Percentiles rank a stretch among this genome's conserved stretches.
Evolutionary conservation across 2,329 filamentous ascomycete genomes (phyloP).

Genomic region (Exophiala viscosa): DNA sequence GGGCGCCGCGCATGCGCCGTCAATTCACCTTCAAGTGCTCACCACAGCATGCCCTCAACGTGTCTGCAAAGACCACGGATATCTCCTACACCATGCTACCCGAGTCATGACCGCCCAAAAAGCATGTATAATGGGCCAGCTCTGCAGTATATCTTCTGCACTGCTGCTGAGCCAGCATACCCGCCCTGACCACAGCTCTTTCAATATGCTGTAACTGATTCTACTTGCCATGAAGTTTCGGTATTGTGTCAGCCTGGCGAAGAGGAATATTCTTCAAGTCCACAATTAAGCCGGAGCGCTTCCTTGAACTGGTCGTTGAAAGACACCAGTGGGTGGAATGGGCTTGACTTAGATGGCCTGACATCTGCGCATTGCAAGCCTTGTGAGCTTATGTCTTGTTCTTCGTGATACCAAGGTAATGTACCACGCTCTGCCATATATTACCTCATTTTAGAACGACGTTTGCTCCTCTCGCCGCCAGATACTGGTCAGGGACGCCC

Average conservation of each 20-base stretch:
- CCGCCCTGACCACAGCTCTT: constrained; percentile 51
- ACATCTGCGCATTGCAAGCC: constrained; percentile 47
- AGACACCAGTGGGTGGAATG: constrained; percentile 81
- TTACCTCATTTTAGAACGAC: constrained; percentile 75
- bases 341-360: constrained; percentile 93
- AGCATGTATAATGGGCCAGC: too few relatives aligned
- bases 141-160: too few relatives aligned
- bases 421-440: not conserved
- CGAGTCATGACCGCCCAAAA: not conserved
- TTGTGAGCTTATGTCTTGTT: not conserved
- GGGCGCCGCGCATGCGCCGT: too few relatives aligned
- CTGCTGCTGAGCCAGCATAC: not conserved
- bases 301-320: constrained; percentile 77
- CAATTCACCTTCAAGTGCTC: too few relatives aligned
- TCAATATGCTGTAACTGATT: constrained; percentile 56
- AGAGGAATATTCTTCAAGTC: constrained; percentile 63
- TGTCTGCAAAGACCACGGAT: not conserved
- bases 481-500: constrained; percentile 77
- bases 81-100: not conserved
- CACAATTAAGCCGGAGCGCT: constrained; percentile 99
- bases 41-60: too few relatives aligned
- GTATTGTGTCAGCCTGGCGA: constrained; percentile 76
- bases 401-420: not conserved
- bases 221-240: constrained; percentile 66
- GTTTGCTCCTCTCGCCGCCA: constrained; percentile 87